phyloP scores from a whole-genome alignment of 2,329 filamentous ascomycete species.

The Calonectria crousiana region DNA sequence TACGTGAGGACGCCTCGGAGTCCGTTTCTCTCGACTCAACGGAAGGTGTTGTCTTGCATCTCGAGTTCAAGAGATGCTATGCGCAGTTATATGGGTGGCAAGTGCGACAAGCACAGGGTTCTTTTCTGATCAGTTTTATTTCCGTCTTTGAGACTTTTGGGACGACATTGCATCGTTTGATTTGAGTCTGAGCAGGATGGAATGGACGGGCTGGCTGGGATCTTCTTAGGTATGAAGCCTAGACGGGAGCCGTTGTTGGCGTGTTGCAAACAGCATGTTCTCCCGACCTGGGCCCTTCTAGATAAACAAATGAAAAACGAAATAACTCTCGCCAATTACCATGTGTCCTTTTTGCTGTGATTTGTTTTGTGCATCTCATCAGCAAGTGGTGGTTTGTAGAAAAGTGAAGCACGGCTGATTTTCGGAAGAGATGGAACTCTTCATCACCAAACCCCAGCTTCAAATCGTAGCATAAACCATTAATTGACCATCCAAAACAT shows the following conservation, averaged over 20 bases:
- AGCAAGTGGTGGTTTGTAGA: not conserved
- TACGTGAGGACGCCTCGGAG: slow-evolving; percentile 3
- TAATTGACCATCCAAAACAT: not conserved
- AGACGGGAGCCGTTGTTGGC: slow-evolving; percentile 21
- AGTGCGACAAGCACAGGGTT: slow-evolving; percentile 26
- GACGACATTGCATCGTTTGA: slow-evolving; percentile 12
- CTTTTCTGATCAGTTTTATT: slow-evolving; percentile 10
- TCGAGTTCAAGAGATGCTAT: not conserved
- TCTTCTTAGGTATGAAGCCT: slow-evolving; percentile 14
- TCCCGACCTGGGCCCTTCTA: slow-evolving; percentile 26
- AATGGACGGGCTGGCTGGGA: slow-evolving; percentile 16
- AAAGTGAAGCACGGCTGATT: slow-evolving; percentile 15
- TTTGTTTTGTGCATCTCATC: too few relatives aligned
- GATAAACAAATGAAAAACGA: slow-evolving; percentile 32
- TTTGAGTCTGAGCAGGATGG: slow-evolving; percentile 16
- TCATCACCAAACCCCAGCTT: not conserved
- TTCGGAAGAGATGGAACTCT: slow-evolving; percentile 15
- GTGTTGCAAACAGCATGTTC: slow-evolving; percentile 17
- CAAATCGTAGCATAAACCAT: not conserved
- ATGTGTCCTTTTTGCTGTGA: not conserved
- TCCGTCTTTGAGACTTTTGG: slow-evolving; percentile 14
- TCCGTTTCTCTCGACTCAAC: not conserved
- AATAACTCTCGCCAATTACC: slow-evolving; percentile 19
- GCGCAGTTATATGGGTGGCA: slow-evolving; percentile 7
- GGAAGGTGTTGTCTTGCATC: not conserved